A percentile compares a stretch with the other conserved stretches of the same genome.
Evolutionary conservation across 495 filamentous ascomycete genomes (phyloP).

Genomic region (Rhypophila decipiens): DNA sequence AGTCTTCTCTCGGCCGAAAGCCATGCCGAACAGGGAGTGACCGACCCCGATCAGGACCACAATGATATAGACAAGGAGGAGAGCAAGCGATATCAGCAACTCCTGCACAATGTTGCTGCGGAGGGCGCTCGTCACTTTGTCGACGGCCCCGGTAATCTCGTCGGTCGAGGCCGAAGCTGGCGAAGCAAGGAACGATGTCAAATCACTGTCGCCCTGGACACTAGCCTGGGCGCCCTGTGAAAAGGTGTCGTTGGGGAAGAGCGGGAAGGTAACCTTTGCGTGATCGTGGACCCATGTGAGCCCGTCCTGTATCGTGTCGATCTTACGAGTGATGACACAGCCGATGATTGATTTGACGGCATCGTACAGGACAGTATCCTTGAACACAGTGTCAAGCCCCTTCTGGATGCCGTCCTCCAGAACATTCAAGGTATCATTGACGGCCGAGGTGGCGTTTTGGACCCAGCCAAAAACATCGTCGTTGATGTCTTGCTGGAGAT

Average conservation of each 20-base stretch:
- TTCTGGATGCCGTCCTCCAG: slow-evolving; percentile 69
- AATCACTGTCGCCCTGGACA: slow-evolving; percentile 47
- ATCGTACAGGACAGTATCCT: slow-evolving; percentile 65
- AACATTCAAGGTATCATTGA: slow-evolving; percentile 80
- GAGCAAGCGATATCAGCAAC: slow-evolving; percentile 63
- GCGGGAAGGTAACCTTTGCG: slow-evolving; percentile 75
- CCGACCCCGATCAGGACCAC: slow-evolving; percentile 66
- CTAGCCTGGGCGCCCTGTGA: slow-evolving; percentile 66
- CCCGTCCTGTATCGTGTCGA: slow-evolving; percentile 69
- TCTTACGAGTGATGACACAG: slow-evolving; percentile 71
- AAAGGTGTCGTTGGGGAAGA: slow-evolving; percentile 74
- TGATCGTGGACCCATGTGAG: slow-evolving; percentile 86
- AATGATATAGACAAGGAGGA: slow-evolving; percentile 70
- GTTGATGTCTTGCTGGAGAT: slow-evolving; percentile 70
- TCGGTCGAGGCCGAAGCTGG: slow-evolving; percentile 63
- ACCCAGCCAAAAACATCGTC: slow-evolving; percentile 84
- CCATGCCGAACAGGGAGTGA: slow-evolving; percentile 52
- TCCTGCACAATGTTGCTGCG: slow-evolving; percentile 60
- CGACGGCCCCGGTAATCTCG: slow-evolving; percentile 72
- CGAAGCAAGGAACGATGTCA: slow-evolving; percentile 68
- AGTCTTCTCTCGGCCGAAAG: slow-evolving; percentile 43
- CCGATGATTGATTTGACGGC: slow-evolving; percentile 68
- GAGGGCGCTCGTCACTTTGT: slow-evolving; percentile 57
- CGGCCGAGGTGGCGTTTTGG: slow-evolving; percentile 65
- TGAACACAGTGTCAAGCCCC: slow-evolving; percentile 70